Conservation (phyloP, 768 basidiomycete genomes). For the Hygrophorus russula region DNA sequence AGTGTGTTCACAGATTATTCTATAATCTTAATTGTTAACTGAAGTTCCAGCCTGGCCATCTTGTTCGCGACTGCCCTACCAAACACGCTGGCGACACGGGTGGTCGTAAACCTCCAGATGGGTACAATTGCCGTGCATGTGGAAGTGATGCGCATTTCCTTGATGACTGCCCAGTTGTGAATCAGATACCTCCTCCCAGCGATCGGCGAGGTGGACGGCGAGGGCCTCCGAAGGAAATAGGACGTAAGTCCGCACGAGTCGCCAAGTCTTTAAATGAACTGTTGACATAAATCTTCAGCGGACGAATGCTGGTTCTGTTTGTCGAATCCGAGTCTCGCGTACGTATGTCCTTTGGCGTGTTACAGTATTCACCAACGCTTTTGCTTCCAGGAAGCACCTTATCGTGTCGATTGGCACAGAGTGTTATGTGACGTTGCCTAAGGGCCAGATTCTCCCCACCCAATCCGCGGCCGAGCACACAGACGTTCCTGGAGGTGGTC, state of each 20-base stretch:
- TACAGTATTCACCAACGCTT: conserved; percentile 7
- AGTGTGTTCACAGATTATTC: conserved; percentile 24
- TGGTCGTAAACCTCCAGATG: conserved; percentile 69
- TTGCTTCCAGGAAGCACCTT: conserved; percentile 67
- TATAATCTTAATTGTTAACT: conserved; percentile 3
- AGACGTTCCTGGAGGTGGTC: conserved; percentile 87
- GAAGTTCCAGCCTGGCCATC: conserved; percentile 56
- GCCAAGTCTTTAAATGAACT: background rate
- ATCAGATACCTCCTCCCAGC: conserved; percentile 30
- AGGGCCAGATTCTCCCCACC: conserved; percentile 88
- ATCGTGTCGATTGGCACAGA: conserved; percentile 91
- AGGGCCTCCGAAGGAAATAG: conserved; percentile 66
- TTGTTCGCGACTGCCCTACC: conserved; percentile 83
- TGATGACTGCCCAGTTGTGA: conserved; percentile 73
- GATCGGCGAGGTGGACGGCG: conserved; percentile 34
- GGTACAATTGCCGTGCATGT: conserved; percentile 88
- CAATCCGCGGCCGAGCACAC: conserved; percentile 38
- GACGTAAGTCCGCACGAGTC: conserved; percentile 41
- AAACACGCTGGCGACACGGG: conserved; percentile 76
- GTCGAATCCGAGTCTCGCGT: conserved; percentile 87
- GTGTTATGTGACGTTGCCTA: conserved; percentile 92
- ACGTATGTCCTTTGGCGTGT: conserved; percentile 18
- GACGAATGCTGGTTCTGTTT: conserved; percentile 98
- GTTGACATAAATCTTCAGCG: conserved; percentile 30
- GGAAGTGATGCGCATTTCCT: conserved; percentile 80